Evolutionary conservation across 139 green algal species (phyloP), one percentile per base, ranked within the genome.

Genomic region (Chlorella sp.): DNA sequence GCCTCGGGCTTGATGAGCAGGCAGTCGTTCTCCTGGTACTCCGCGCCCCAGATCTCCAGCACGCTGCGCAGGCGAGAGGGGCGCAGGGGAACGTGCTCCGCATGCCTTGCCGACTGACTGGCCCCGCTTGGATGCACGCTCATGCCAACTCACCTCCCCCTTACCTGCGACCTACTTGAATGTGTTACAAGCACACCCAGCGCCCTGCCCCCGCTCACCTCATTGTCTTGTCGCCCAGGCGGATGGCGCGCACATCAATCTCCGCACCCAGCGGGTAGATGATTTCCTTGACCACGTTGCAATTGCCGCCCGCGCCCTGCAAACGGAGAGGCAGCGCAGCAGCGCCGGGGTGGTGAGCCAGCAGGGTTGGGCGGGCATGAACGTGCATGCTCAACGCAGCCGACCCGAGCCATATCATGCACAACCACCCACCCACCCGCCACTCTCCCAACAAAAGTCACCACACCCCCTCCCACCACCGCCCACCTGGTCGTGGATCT

Each of bases 221-320:
- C 94, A 99, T 95, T 3, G 97, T 99, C 79, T 95, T 90, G 83
- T 99, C 97, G 64, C 97, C 97, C 60, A 99, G 89, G 88, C 94
- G 87, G n/a, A 98, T 92, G 38, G 90, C 90, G 44, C 96, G 95
- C 67, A 99, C 94, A 89, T 99, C 95, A 65, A 99, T 98, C 85
- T 97, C 81, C 1, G 93, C 97, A 20, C 97, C 97, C 82, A 98
- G 91, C 9, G 96, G 97, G 94, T 99, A 99, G 84, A 99, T 98
- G 90, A 99, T 98, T 92, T 99, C 97, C 94, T 99, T 99, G 30
- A 99, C 96, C 72, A 99, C 97, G 89, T 99, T 99, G 94, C 97
- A 99, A 92, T 99, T 99, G 83, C 97, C 97, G 78, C 97, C 97
- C 9, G 97, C 97, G 73, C 97, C 96, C 93, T 82, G 76, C 56